phyloP scores from a whole-genome alignment of 257 asterid species.

The Lycium ferocissimum region DNA sequence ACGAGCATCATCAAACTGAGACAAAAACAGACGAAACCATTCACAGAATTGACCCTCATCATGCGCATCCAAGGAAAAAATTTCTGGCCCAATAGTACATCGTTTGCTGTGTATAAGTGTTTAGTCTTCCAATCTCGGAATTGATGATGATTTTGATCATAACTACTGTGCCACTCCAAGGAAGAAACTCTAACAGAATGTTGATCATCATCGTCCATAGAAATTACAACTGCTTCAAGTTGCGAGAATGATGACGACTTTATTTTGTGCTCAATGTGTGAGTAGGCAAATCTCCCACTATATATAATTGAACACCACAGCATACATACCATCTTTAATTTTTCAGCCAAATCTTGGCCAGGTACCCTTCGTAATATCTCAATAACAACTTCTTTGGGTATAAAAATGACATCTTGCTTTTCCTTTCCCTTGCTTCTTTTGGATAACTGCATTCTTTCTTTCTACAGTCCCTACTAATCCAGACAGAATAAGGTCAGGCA shows the following conservation, averaged over 20 bases:
- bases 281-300: conserved; percentile 25
- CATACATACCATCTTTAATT: not conserved
- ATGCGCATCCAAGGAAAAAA: not conserved
- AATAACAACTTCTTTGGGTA: not conserved
- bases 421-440: not conserved
- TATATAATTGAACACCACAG: conserved; percentile 10
- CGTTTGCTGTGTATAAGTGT: not conserved
- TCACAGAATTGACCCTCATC: not conserved
- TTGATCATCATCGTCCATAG: not conserved
- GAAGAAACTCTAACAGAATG: not conserved
- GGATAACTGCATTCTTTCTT: not conserved
- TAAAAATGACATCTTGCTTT: not conserved
- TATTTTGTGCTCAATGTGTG: not conserved
- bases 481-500: not conserved
- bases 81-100: not conserved
- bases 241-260: not conserved
- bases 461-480: not conserved
- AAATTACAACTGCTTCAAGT: not conserved
- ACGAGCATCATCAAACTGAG: not conserved
- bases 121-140: not conserved
- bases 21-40: not conserved
- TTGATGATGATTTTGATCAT: not conserved
- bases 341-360: not conserved
- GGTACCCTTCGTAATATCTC: conserved; percentile 7
- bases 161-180: not conserved